Evolutionary conservation across 768 basidiomycete species (phyloP).

Genomic region (Suillus placidus): DNA sequence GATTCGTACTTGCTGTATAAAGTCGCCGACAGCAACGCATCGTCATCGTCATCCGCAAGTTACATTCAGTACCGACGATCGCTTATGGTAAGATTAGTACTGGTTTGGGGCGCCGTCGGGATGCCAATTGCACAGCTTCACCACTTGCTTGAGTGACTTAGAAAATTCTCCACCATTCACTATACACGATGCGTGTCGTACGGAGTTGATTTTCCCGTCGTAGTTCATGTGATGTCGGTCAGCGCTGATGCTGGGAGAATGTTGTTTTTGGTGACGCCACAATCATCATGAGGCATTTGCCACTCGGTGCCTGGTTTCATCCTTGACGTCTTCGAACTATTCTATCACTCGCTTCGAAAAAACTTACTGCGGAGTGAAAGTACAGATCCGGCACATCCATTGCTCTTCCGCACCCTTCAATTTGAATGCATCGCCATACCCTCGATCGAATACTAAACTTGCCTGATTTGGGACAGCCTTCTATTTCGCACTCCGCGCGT

Average conservation of each 20-base stretch:
- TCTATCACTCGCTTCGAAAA: background rate
- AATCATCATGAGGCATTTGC: background rate
- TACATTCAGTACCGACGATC: background rate
- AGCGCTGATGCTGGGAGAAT: background rate
- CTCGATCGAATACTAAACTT: background rate
- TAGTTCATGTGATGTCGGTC: background rate
- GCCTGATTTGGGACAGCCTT: background rate
- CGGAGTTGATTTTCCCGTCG: background rate
- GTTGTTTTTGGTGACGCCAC: background rate
- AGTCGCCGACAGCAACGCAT: slow-evolving; percentile 4
- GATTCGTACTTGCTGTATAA: background rate
- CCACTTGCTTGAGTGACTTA: background rate
- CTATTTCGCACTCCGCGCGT: background rate
- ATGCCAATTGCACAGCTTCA: slow-evolving; percentile 7
- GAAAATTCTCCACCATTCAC: background rate
- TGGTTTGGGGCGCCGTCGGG: background rate
- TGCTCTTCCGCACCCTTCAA: background rate
- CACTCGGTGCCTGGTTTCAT: background rate
- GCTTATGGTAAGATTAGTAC: background rate
- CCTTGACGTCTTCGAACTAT: background rate
- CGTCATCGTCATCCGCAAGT: background rate
- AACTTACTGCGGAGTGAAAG: background rate
- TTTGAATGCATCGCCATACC: background rate
- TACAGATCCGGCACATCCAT: background rate
- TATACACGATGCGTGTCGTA: background rate